A percentile compares a stretch with the other conserved stretches of the same genome.
These are phyloP conservation scores for Vanilla planifolia DNA, from an alignment of 106 monocot genomes.

Conservation along the genomic window DNA sequence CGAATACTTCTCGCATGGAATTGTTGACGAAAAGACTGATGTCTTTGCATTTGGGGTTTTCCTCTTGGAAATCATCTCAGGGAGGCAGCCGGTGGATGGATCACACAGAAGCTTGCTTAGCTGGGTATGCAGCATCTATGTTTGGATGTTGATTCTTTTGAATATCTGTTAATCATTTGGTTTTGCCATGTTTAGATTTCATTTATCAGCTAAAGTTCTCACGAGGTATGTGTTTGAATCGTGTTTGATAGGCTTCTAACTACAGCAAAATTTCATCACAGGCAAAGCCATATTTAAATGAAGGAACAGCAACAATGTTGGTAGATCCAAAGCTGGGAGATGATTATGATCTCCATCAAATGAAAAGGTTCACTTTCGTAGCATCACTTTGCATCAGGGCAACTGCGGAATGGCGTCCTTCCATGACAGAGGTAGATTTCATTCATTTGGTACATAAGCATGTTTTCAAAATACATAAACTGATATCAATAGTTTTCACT, in stretches of 20 bases:
- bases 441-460: not conserved
- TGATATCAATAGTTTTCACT: too few relatives aligned
- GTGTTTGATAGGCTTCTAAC: not conserved
- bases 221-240: not conserved
- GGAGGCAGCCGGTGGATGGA: constrained; percentile 62
- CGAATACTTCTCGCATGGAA: constrained; percentile 65
- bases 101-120: constrained; percentile 57
- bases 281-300: constrained; percentile 27
- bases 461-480: too few relatives aligned
- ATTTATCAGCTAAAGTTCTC: too few relatives aligned
- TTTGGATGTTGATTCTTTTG: not conserved
- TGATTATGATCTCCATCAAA: constrained; percentile 26
- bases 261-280: not conserved
- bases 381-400: constrained; percentile 40
- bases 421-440: constrained; percentile 47
- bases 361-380: constrained; percentile 23
- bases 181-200: too few relatives aligned
- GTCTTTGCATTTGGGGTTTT: constrained; percentile 71
- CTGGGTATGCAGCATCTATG: constrained; percentile 18
- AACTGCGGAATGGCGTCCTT: constrained; percentile 16
- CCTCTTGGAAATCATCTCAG: constrained; percentile 58
- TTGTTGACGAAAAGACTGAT: constrained; percentile 73
- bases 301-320: constrained; percentile 9
- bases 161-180: not conserved
- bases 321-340: constrained; percentile 26